A percentile compares a stretch with the other conserved stretches of the same genome.
Evolutionary conservation across 805 yeast species (phyloP).

Genomic region (Ogataea pignaliae): DNA sequence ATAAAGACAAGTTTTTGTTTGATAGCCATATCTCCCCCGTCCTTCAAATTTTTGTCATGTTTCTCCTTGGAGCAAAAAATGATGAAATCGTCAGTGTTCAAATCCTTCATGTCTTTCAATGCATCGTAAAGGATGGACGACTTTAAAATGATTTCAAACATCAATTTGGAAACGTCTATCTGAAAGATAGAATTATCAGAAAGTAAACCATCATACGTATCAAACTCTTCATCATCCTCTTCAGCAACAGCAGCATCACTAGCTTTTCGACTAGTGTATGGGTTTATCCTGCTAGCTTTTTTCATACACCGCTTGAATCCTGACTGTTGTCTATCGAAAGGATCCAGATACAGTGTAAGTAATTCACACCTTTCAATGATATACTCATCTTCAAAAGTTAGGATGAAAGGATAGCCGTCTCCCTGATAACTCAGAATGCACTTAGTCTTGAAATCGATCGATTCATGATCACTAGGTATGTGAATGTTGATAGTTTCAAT

Average conservation of each 20-base stretch:
- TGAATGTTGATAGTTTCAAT: slow-evolving; percentile 47
- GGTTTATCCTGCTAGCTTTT: neutral
- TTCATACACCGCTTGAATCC: neutral
- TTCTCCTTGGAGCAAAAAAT: slow-evolving; percentile 35
- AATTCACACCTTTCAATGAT: slow-evolving; percentile 57
- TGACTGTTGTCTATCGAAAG: slow-evolving; percentile 2
- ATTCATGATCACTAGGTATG: slow-evolving; percentile 24
- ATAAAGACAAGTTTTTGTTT: slow-evolving; percentile 48
- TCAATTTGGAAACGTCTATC: slow-evolving; percentile 37
- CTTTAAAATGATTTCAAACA: slow-evolving; percentile 48
- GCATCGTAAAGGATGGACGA: slow-evolving; percentile 52
- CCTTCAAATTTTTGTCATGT: neutral
- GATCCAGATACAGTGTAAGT: slow-evolving; percentile 35
- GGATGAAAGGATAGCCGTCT: slow-evolving; percentile 47
- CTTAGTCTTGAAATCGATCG: slow-evolving; percentile 28
- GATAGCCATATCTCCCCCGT: slow-evolving; percentile 1
- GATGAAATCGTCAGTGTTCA: slow-evolving; percentile 47
- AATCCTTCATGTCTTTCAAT: slow-evolving; percentile 51
- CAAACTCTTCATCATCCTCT: slow-evolving; percentile 1
- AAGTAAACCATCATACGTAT: slow-evolving; percentile 13
- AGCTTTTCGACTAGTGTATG: slow-evolving; percentile 17
- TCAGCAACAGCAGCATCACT: slow-evolving; percentile 22
- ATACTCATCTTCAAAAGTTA: slow-evolving; percentile 49
- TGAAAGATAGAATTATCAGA: slow-evolving; percentile 30
- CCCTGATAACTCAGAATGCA: slow-evolving; percentile 49